Percentiles rank a stretch among this genome's conserved stretches.
Conservation (phyloP, 1,139 yeast species). For the Debaryomyces coudertii region DNA sequence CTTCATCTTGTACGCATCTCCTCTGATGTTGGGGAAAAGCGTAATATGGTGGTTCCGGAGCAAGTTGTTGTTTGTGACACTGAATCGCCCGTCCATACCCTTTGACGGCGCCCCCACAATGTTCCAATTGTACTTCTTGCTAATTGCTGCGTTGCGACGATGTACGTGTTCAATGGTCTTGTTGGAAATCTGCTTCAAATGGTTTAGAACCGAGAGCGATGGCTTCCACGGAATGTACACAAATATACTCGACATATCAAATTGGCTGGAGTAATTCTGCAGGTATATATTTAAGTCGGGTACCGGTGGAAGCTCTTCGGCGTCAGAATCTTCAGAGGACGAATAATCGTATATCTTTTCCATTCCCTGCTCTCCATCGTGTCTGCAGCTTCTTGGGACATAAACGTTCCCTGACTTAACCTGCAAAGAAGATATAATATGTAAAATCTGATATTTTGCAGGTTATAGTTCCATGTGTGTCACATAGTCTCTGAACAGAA, state of each 20-base stretch:
- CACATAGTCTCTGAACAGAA: background rate
- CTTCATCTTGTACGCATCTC: conserved; percentile 11
- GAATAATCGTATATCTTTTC: conserved; percentile 15
- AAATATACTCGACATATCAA: conserved; percentile 17
- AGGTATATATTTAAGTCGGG: conserved; percentile 16
- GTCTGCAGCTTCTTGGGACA: background rate
- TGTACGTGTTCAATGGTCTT: conserved; percentile 9
- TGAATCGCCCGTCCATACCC: conserved; percentile 8
- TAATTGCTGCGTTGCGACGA: conserved; percentile 1
- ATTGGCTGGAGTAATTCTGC: conserved; percentile 17
- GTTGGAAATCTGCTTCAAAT: conserved; percentile 11
- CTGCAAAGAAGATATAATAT: background rate
- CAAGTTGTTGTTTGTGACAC: conserved; percentile 7
- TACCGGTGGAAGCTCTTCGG: conserved; percentile 1
- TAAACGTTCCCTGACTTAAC: background rate
- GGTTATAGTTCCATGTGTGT: background rate
- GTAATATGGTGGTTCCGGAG: conserved; percentile 13
- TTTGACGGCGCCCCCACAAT: conserved; percentile 10
- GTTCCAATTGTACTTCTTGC: conserved; percentile 10
- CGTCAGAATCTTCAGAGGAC: conserved; percentile 13
- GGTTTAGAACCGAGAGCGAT: conserved; percentile 13
- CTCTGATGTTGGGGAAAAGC: conserved; percentile 13
- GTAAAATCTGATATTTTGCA: background rate
- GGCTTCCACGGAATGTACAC: conserved; percentile 21
- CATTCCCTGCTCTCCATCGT: conserved; percentile 10